Evolutionary conservation across 495 filamentous ascomycete species (phyloP).

Genomic region (Aspergillus incahuasiensis): DNA sequence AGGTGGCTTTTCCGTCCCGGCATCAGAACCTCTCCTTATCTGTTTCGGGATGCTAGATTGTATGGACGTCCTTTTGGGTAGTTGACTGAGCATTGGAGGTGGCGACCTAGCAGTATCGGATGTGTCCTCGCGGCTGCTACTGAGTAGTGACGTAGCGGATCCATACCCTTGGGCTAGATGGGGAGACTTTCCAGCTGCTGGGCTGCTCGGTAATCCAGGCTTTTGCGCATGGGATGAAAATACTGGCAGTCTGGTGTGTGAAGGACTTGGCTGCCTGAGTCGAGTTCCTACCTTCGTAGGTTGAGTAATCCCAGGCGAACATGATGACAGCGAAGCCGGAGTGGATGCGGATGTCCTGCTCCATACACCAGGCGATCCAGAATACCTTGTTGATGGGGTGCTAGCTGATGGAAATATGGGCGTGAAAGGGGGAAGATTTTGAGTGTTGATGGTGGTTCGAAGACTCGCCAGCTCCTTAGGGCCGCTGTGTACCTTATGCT

Average conservation of each 20-base stretch:
- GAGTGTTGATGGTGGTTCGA: conserved; percentile 43
- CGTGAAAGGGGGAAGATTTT: conserved; percentile 62
- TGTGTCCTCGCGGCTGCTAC: conserved; percentile 14
- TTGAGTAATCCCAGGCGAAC: conserved; percentile 75
- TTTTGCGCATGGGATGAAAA: conserved; percentile 39
- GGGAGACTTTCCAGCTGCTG: conserved; percentile 42
- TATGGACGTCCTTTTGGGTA: conserved; percentile 60
- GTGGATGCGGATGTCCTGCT: conserved; percentile 89
- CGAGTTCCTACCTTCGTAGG: conserved; percentile 55
- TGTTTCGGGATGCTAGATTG: conserved; percentile 34
- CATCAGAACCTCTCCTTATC: conserved; percentile 16
- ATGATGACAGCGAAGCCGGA: conserved; percentile 93
- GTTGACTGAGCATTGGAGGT: conserved; percentile 54
- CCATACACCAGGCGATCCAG: conserved; percentile 86
- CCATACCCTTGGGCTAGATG: conserved; percentile 16
- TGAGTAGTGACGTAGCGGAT: conserved; percentile 12
- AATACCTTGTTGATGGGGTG: conserved; percentile 91
- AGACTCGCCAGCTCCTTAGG: conserved; percentile 43
- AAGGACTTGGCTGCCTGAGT: conserved; percentile 59
- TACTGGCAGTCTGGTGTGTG: conserved; percentile 63
- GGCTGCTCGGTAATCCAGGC: conserved; percentile 59
- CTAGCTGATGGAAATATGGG: conserved; percentile 63
- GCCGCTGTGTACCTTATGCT: conserved; percentile 21
- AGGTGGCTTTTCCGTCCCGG: neutral
- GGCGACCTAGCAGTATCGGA: conserved; percentile 11